Evolutionary conservation across 176 grass and related monocot genomes (phyloP).

Genomic region (Aechmea fasciata): DNA sequence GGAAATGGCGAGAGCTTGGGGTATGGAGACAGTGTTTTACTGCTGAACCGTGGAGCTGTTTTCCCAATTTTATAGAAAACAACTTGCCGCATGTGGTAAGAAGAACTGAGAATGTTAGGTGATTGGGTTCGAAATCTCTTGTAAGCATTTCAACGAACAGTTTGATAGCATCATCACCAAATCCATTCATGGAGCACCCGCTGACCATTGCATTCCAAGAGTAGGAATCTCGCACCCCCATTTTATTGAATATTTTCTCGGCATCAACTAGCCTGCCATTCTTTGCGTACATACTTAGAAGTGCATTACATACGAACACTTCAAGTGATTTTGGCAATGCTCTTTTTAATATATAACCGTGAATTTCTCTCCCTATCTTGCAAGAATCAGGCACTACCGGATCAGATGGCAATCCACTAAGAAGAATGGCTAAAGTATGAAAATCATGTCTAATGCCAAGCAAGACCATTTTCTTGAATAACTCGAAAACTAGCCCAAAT

Average conservation of each 20-base stretch:
- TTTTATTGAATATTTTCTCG: slow-evolving; percentile 1
- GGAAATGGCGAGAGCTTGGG: background rate
- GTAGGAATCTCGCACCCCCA: background rate
- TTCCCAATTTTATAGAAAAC: slow-evolving; percentile 15
- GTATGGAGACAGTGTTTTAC: slow-evolving; percentile 1
- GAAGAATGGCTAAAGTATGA: slow-evolving; percentile 13
- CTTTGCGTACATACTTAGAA: slow-evolving; percentile 13
- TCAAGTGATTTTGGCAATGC: background rate
- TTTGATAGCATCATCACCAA: slow-evolving; percentile 1
- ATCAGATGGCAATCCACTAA: slow-evolving; percentile 1
- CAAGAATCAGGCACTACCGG: background rate
- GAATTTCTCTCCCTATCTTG: slow-evolving; percentile 5
- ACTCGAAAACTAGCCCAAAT: background rate
- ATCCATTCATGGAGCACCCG: slow-evolving; percentile 3
- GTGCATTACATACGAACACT: background rate
- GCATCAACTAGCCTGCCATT: slow-evolving; percentile 7
- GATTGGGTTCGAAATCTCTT: slow-evolving; percentile 1
- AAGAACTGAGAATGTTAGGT: background rate
- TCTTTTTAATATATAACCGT: slow-evolving; percentile 14
- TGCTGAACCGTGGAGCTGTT: slow-evolving; percentile 2
- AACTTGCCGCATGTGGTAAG: slow-evolving; percentile 13
- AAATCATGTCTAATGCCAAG: background rate
- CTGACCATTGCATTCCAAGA: slow-evolving; percentile 14
- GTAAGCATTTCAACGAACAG: slow-evolving; percentile 7
- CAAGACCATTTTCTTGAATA: slow-evolving; percentile 9